Conservation (phyloP, 371 early-diverging fungal species). For the Lichtheimia ornata region DNA sequence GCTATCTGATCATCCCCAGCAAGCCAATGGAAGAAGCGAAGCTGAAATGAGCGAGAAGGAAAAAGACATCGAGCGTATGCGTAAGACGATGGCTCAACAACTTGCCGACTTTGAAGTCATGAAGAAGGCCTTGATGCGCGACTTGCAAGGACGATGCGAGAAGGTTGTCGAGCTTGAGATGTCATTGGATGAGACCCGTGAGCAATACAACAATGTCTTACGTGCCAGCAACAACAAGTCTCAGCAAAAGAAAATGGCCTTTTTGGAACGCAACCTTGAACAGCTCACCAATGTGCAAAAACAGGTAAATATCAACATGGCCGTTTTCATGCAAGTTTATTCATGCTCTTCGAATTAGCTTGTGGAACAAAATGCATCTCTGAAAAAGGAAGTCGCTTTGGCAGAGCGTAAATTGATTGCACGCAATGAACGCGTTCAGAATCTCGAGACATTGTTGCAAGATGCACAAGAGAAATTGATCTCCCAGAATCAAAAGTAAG, state of each 20-base stretch:
- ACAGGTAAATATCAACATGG: constrained; percentile 49
- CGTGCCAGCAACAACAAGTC: constrained; percentile 78
- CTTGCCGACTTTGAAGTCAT: constrained; percentile 93
- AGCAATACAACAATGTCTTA: constrained; percentile 84
- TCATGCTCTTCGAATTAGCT: constrained; percentile 47
- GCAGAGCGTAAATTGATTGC: constrained; percentile 88
- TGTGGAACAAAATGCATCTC: constrained; percentile 88
- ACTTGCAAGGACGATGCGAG: constrained; percentile 93
- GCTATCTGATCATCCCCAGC: constrained; percentile 32
- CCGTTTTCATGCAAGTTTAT: neutral
- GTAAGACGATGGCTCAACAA: constrained; percentile 87
- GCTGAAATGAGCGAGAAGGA: constrained; percentile 64
- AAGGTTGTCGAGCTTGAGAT: constrained; percentile 93
- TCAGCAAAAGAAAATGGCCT: constrained; percentile 91
- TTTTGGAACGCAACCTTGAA: constrained; percentile 92
- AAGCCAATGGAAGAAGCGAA: constrained; percentile 6
- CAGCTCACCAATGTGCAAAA: constrained; percentile 92
- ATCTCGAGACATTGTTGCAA: constrained; percentile 78
- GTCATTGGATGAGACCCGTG: constrained; percentile 88
- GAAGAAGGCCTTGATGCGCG: constrained; percentile 95
- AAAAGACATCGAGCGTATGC: constrained; percentile 84
- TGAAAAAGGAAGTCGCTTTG: constrained; percentile 89
- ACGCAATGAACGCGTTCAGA: constrained; percentile 89
- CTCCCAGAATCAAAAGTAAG: constrained; percentile 80
- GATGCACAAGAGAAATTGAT: constrained; percentile 75